Evolutionary conservation across 2,329 filamentous ascomycete genomes (phyloP).

Genomic region (Pseudogymnoascus sp.): DNA sequence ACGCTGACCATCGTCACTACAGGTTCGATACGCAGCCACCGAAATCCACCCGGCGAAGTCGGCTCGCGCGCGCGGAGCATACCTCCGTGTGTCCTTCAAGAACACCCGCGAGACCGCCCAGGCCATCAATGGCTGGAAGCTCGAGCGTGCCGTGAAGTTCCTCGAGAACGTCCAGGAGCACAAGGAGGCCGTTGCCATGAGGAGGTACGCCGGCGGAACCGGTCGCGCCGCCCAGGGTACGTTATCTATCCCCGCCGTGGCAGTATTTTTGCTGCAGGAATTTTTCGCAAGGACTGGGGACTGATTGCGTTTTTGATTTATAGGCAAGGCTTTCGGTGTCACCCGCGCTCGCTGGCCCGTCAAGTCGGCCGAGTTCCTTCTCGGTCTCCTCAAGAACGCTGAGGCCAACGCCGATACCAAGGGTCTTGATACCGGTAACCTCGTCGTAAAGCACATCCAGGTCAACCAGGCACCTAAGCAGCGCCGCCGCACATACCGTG

Average conservation of each 20-base stretch:
- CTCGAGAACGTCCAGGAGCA: slow-evolving; percentile 97
- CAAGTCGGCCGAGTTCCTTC: slow-evolving; percentile 98
- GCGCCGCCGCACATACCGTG: slow-evolving; percentile 98
- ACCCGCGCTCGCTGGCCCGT: slow-evolving; percentile 96
- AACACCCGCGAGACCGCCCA: slow-evolving; percentile 99
- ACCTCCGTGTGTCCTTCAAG: slow-evolving; percentile 99
- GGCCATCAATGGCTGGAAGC: slow-evolving; percentile 78
- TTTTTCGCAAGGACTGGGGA: slow-evolving; percentile 8
- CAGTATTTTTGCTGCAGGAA: not conserved
- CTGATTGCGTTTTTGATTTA: slow-evolving; percentile 23
- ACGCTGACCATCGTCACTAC: slow-evolving; percentile 8
- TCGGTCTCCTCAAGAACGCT: slow-evolving; percentile 94
- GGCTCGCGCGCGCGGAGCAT: slow-evolving; percentile 95
- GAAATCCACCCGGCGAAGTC: slow-evolving; percentile 84
- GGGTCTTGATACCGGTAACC: slow-evolving; percentile 93
- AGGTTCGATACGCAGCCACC: slow-evolving; percentile 96
- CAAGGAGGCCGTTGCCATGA: slow-evolving; percentile 96
- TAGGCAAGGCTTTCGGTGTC: slow-evolving; percentile 99
- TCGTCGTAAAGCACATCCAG: slow-evolving; percentile 99
- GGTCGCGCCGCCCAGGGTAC: slow-evolving; percentile 97
- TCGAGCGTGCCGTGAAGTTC: slow-evolving; percentile 90
- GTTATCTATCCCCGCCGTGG: slow-evolving; percentile 30
- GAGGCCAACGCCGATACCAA: slow-evolving; percentile 96
- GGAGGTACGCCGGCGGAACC: slow-evolving; percentile 92
- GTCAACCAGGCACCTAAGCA: slow-evolving; percentile 99